These are phyloP conservation scores for Pestalotiopsis sp. DNA, from an alignment of 2,329 filamentous ascomycete species.

Conservation along the genomic window DNA sequence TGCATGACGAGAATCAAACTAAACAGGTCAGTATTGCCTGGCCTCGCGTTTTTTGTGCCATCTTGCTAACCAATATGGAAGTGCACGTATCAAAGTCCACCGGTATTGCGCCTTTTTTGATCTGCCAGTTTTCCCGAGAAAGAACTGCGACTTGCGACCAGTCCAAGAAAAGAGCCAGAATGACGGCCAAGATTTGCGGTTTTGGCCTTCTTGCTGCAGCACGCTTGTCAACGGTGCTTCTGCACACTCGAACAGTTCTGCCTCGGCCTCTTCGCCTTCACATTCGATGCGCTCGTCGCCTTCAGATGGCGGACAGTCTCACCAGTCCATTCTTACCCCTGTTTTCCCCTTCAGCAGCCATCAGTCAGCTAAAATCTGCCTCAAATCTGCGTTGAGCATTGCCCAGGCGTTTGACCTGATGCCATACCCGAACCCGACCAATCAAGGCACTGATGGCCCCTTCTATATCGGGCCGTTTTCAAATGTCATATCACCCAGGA, in stretches of 20 bases:
- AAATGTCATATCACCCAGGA: slow-evolving; percentile 41
- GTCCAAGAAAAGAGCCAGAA: slow-evolving; percentile 22
- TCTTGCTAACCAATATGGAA: slow-evolving; percentile 21
- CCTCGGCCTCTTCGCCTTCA: slow-evolving; percentile 30
- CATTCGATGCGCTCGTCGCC: slow-evolving; percentile 31
- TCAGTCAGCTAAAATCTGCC: slow-evolving; percentile 50
- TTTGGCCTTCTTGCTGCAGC: slow-evolving; percentile 39
- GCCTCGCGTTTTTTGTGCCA: not conserved
- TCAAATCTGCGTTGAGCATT: slow-evolving; percentile 51
- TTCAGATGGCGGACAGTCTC: slow-evolving; percentile 15
- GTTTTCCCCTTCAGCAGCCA: slow-evolving; percentile 47
- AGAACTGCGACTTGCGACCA: slow-evolving; percentile 50
- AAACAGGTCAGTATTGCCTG: slow-evolving; percentile 40
- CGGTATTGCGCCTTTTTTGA: slow-evolving; percentile 55
- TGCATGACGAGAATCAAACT: slow-evolving; percentile 52
- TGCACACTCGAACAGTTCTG: slow-evolving; percentile 22
- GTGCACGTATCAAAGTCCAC: slow-evolving; percentile 54
- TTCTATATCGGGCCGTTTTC: slow-evolving; percentile 39
- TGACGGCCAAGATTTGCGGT: slow-evolving; percentile 30
- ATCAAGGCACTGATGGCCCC: slow-evolving; percentile 34
- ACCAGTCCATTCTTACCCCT: slow-evolving; percentile 16
- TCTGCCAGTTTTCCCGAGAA: slow-evolving; percentile 48
- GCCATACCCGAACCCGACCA: slow-evolving; percentile 46
- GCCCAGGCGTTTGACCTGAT: slow-evolving; percentile 46
- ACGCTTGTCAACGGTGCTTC: slow-evolving; percentile 27